A percentile compares a stretch with the other conserved stretches of the same genome.
Conservation (phyloP, 305 asterid genomes). For the Andrographis paniculata region DNA sequence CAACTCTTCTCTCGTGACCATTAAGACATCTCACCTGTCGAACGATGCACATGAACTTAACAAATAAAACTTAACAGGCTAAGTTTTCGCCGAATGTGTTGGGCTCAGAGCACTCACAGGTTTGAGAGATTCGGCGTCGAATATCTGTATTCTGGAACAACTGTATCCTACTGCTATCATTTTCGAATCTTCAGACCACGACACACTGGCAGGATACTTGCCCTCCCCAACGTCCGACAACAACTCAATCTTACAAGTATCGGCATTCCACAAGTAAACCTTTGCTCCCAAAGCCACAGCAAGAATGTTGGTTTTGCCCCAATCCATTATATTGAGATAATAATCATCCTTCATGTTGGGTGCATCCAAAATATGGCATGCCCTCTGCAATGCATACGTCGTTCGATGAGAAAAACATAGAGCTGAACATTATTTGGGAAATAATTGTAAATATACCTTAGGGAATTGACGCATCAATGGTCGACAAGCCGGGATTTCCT, state of each 20-base stretch:
- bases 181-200: conserved; percentile 64
- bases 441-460: conserved; percentile 27
- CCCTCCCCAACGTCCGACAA: conserved; percentile 23
- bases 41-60: neutral
- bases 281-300: conserved; percentile 50
- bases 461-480: conserved; percentile 37
- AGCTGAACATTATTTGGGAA: too few relatives aligned
- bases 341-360: conserved; percentile 41
- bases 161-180: conserved; percentile 44
- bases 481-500: conserved; percentile 20
- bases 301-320: conserved; percentile 58
- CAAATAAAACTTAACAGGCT: neutral
- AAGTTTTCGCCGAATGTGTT: neutral
- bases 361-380: conserved; percentile 44
- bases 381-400: conserved; percentile 54
- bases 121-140: conserved; percentile 55
- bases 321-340: conserved; percentile 57
- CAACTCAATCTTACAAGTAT: conserved; percentile 15
- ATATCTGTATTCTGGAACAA: conserved; percentile 36
- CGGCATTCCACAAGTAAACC: conserved; percentile 44
- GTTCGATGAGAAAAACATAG: too few relatives aligned
- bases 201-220: conserved; percentile 48
- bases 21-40: conserved; percentile 44
- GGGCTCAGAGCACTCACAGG: conserved; percentile 29
- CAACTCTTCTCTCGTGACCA: conserved; percentile 48